Conservation (phyloP, 768 basidiomycete species). For the Russula lepida region DNA sequence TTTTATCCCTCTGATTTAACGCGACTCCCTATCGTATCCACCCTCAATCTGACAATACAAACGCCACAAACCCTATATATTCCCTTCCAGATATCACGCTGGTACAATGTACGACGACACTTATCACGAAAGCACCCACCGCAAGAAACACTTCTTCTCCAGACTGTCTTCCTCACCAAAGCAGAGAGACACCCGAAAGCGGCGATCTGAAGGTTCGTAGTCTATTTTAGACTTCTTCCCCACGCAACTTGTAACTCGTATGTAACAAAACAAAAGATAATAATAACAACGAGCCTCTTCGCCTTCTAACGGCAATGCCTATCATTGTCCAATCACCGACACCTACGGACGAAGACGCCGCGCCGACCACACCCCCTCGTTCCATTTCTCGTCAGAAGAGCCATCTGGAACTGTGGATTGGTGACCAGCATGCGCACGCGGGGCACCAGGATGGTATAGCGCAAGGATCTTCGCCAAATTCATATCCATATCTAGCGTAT, state of each 20-base stretch:
- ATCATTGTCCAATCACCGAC: constrained; percentile 19
- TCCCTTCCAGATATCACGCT: neutral
- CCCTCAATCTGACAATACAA: neutral
- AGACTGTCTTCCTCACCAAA: neutral
- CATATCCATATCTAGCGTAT: constrained; percentile 37
- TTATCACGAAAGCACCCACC: constrained; percentile 6
- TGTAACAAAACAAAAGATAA: neutral
- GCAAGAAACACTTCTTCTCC: constrained; percentile 1
- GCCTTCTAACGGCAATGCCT: constrained; percentile 11
- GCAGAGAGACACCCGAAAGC: neutral
- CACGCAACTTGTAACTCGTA: neutral
- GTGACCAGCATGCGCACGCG: constrained; percentile 31
- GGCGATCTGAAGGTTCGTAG: constrained; percentile 4
- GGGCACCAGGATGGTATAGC: constrained; percentile 19
- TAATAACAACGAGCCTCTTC: neutral
- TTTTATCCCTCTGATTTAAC: neutral
- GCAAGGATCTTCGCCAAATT: constrained; percentile 24
- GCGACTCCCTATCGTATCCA: neutral
- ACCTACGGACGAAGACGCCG: constrained; percentile 18
- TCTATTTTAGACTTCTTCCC: neutral
- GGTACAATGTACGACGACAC: constrained; percentile 16
- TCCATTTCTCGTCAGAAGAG: constrained; percentile 32
- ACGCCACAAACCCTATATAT: constrained; percentile 15
- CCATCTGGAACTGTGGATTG: constrained; percentile 38
- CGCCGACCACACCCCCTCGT: constrained; percentile 17